Percentiles rank a stretch among this genome's conserved stretches.
phyloP scores from a whole-genome alignment of 2,329 filamentous ascomycete species.

The Ascochyta fabae region DNA sequence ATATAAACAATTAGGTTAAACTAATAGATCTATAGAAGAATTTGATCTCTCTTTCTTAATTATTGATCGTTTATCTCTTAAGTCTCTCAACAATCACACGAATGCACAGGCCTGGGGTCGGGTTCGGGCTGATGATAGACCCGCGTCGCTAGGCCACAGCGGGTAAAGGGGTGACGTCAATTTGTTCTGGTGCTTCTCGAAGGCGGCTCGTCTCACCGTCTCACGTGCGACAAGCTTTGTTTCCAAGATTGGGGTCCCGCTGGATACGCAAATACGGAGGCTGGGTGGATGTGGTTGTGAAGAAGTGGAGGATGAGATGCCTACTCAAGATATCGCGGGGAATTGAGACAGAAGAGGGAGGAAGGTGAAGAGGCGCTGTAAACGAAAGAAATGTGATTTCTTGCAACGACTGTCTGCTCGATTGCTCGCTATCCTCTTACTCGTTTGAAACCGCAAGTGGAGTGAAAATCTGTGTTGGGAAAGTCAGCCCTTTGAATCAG shows the following conservation, averaged over 20 bases:
- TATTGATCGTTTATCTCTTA: too few species aligned
- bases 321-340: not conserved
- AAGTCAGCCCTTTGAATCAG: not conserved
- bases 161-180: slow-evolving; percentile 14
- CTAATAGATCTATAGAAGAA: too few species aligned
- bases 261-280: slow-evolving; percentile 13
- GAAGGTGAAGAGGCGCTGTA: not conserved
- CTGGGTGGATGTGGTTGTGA: not conserved
- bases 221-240: slow-evolving; percentile 15
- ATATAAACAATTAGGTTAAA: too few species aligned
- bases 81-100: too few species aligned
- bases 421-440: not conserved
- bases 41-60: too few species aligned
- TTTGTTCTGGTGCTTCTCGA: slow-evolving; percentile 5
- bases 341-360: not conserved
- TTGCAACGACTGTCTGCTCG: not conserved
- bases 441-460: not conserved
- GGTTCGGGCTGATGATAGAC: slow-evolving; percentile 7
- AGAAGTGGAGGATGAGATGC: not conserved
- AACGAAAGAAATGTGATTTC: not conserved
- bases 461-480: not conserved
- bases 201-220: slow-evolving; percentile 7
- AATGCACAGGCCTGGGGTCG: slow-evolving; percentile 8
- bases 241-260: not conserved
- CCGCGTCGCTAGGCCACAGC: slow-evolving; percentile 13